Evolutionary conservation across 257 asterid species (phyloP).

Genomic region (Nyctanthes arbortristis): DNA sequence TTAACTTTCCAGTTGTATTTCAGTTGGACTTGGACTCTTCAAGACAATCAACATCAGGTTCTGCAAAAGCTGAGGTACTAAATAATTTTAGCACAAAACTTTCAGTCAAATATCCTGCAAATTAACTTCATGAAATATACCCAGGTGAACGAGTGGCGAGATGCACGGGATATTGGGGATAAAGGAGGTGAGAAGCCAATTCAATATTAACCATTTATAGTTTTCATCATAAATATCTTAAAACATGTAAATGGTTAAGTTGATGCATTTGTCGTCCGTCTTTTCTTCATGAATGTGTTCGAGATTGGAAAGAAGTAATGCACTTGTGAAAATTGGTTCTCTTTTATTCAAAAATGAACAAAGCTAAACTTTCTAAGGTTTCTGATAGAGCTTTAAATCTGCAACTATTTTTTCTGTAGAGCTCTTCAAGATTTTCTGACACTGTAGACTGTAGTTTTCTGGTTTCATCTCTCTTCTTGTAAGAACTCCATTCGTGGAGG

Average conservation of each 20-base stretch:
- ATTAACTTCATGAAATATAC: constrained; percentile 27
- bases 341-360: not conserved
- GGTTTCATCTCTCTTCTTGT: constrained; percentile 11
- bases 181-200: constrained; percentile 25
- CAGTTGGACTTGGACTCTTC: constrained; percentile 60
- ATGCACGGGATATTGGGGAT: constrained; percentile 39
- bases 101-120: constrained; percentile 2
- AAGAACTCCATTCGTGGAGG: not conserved
- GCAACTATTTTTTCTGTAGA: not conserved
- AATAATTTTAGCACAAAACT: constrained; percentile 12
- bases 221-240: not conserved
- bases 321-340: not conserved
- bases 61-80: constrained; percentile 46
- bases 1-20: constrained; percentile 8
- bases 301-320: not conserved
- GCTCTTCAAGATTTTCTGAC: no score
- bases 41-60: constrained; percentile 39
- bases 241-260: not conserved
- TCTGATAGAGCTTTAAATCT: not conserved
- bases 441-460: not conserved
- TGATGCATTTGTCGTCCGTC: not conserved
- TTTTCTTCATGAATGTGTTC: not conserved
- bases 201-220: not conserved
- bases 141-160: constrained; percentile 54
- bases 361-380: not conserved